These are phyloP conservation scores for Penicillium glabrum DNA, from an alignment of 2,329 filamentous ascomycete genomes.

Conservation along the genomic window DNA sequence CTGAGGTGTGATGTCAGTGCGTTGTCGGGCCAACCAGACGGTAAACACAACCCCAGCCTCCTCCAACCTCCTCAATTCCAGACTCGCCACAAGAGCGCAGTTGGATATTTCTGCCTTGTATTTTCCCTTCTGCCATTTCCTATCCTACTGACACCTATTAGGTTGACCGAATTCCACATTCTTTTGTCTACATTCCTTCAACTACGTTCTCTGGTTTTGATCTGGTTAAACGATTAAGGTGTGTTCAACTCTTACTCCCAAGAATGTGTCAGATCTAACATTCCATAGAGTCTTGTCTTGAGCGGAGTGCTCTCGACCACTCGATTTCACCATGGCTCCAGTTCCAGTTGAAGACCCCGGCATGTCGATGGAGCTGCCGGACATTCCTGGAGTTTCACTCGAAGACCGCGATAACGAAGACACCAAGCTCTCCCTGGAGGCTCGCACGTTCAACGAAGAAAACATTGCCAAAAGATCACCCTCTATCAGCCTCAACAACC, in stretches of 20 bases:
- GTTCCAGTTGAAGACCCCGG: constrained; percentile 24
- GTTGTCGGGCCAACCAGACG: constrained; percentile 15
- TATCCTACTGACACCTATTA: constrained; percentile 10
- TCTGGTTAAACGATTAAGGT: constrained; percentile 15
- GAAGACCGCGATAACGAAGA: not conserved
- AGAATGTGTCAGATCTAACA: constrained; percentile 10
- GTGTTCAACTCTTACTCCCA: not conserved
- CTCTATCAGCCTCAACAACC: constrained; percentile 25
- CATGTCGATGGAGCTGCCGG: constrained; percentile 21
- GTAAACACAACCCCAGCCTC: constrained; percentile 38
- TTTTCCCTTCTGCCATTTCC: constrained; percentile 7
- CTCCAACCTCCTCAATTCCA: constrained; percentile 40
- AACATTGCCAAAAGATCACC: constrained; percentile 15
- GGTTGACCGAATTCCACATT: not conserved
- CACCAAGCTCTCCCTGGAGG: not conserved
- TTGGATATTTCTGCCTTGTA: constrained; percentile 10
- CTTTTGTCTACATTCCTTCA: constrained; percentile 1
- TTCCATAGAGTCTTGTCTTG: constrained; percentile 30
- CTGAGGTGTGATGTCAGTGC: not conserved
- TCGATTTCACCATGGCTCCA: constrained; percentile 32
- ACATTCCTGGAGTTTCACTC: not conserved
- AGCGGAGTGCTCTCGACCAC: constrained; percentile 37
- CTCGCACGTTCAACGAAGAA: not conserved
- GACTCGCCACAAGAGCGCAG: constrained; percentile 8
- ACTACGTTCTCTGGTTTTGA: constrained; percentile 12